A percentile compares a stretch with the other conserved stretches of the same genome.
Conservation (phyloP, 176 grass and related monocot species). For the Avena atlantica region DNA sequence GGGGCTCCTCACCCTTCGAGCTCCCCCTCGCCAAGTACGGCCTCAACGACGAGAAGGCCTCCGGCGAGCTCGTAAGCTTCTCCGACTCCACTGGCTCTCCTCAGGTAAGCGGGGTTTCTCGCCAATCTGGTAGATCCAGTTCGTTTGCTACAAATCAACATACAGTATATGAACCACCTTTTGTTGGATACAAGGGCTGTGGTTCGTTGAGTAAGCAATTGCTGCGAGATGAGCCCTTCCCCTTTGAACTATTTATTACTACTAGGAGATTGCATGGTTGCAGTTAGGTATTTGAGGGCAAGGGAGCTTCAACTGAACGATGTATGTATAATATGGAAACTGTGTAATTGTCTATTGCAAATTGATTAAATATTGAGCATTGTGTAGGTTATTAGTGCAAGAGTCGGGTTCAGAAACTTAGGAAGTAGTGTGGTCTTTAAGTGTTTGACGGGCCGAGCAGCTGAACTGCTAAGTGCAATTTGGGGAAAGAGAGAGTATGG, state of each 20-base stretch:
- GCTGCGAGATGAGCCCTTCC: neutral
- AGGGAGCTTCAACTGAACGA: neutral
- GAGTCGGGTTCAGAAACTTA: neutral
- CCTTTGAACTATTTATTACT: neutral
- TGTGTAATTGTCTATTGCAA: neutral
- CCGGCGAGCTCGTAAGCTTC: conserved; percentile 70
- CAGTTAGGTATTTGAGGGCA: neutral
- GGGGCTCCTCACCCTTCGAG: conserved; percentile 60
- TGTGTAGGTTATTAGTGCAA: conserved; percentile 7
- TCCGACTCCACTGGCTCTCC: conserved; percentile 58
- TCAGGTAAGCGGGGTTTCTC: conserved; percentile 49
- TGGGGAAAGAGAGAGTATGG: neutral
- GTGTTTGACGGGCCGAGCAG: neutral
- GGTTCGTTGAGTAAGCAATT: neutral
- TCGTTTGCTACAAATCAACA: neutral
- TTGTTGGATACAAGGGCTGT: neutral
- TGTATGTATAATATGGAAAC: neutral
- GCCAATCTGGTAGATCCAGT: conserved; percentile 4
- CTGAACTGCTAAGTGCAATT: neutral
- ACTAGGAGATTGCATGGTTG: neutral
- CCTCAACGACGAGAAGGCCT: conserved; percentile 46
- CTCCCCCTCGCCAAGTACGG: conserved; percentile 65
- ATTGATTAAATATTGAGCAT: neutral
- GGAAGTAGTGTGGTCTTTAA: neutral
- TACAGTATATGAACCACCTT: no score